Evolutionary conservation across 768 basidiomycete genomes (phyloP), one percentile per base, ranked within the genome.

Genomic region (Mycena vulgaris): DNA sequence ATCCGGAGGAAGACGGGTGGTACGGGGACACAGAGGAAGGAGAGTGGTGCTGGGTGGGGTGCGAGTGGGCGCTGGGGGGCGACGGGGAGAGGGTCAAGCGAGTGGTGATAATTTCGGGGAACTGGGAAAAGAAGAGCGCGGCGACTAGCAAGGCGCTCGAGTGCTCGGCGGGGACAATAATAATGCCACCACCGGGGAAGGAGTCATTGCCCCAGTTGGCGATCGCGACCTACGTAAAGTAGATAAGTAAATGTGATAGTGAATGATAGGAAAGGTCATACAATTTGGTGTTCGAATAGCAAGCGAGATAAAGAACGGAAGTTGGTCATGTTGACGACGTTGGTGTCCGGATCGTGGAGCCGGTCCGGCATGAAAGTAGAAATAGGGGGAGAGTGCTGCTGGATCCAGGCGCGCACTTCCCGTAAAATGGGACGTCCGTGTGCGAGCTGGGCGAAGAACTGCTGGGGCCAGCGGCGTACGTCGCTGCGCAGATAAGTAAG

Each of bases 351-450:
- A 70, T 90, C 87, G 52, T 87, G 80, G 45, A 89, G 84, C 37
- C 87, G 85, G 75, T 90, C 87, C 21, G 91, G 87, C 84, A 92
- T 87, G 79, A 92, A 88, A 48, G 90, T 89, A 79, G 88, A 89
- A 67, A 89, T 80, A 25, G 89, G 80, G 35, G 87, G 84, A 51
- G 80, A 71, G 68, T 84, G 82, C 59, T 80, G 84, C 66, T 81
- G 83, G 56, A 89, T 82, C 88, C 89, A 90, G 9, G 82, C 80
- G 42, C 87, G 83, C 49, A 90, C 80, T 37, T 90, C 85, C 66
- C 78, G 75, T 66, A 87, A 76, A 66, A 85, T 75, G 71, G 86
- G 79, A 62, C 78, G 82, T 52, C 83, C 83, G 55, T 84, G 83
- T 27, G 78, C 80, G 35, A 82, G 85, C 65, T 76, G 87, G 71